These are phyloP conservation scores for Lactifluus pinguis DNA, from an alignment of 768 basidiomycete species.

Conservation along the genomic window DNA sequence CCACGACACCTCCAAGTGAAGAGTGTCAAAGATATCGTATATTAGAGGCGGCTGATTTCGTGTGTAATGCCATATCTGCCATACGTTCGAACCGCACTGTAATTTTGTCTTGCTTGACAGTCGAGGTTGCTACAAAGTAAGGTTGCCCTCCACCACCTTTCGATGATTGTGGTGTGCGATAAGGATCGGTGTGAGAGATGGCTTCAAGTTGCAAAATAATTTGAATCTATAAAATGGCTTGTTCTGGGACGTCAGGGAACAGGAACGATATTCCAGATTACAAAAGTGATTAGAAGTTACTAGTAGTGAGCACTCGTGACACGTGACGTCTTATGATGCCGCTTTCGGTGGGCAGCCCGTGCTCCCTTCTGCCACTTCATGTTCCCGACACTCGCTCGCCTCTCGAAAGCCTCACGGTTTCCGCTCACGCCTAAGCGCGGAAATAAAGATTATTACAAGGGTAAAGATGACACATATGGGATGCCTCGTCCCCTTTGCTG, in stretches of 20 bases:
- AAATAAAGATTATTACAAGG: constrained; percentile 97
- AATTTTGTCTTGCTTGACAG: not conserved
- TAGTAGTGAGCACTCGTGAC: too few relatives aligned
- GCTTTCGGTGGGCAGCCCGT: not conserved
- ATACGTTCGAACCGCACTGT: too few relatives aligned
- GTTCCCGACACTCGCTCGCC: constrained; percentile 30
- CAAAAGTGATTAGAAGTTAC: too few relatives aligned
- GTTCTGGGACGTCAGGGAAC: too few relatives aligned
- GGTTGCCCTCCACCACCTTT: not conserved
- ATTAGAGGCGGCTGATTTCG: too few relatives aligned
- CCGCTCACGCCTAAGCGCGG: constrained; percentile 79
- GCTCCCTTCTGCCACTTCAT: not conserved
- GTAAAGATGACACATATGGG: constrained; percentile 31
- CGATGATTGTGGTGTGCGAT: not conserved
- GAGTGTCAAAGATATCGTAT: too few relatives aligned
- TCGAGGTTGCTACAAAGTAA: not conserved
- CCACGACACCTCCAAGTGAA: not conserved
- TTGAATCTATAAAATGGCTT: too few relatives aligned
- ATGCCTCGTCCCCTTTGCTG: not conserved
- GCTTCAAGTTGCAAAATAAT: too few relatives aligned
- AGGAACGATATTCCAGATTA: too few relatives aligned
- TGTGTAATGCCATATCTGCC: too few relatives aligned
- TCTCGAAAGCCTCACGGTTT: constrained; percentile 78
- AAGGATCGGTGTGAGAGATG: not conserved
- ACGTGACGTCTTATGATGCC: too few relatives aligned